Evolutionary conservation across 139 green algal genomes (phyloP), one percentile per base, ranked within the genome.

Genomic region (Choricystis sp.): DNA sequence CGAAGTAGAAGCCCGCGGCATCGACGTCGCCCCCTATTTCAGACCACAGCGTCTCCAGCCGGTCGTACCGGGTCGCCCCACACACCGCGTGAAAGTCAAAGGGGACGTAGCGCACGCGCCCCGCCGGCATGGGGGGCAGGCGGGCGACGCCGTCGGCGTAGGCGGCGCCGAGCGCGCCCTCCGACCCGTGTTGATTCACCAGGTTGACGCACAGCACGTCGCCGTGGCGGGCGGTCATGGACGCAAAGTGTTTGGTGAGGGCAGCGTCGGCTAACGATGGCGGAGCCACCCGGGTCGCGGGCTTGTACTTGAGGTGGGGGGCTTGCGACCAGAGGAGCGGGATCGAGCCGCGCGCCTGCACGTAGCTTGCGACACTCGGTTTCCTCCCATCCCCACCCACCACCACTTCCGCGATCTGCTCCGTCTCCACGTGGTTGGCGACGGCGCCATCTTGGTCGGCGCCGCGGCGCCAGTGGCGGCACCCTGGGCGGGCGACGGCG

Each of bases 51-150:
- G 77, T 60, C 0, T 56, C 67, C 61, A 94, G 65, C 26, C 83
- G 71, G 5, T 84, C 40, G 69, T 94, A 87, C 49, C 80, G 70
- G 55, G 70, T 80, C n/a, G 76, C 74, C n/a, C 77, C 80, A 73
- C 88, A 95, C 73, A 90, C 72, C 67, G 87, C 81, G 74, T 94
- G 87, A 69, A 95, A 95, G 75, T 95, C 88, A 74, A 95, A 95
- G 31, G 74, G 62, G 14, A 89, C 70, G 63, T 84, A 66, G 4
- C 65, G 63, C 57, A 84, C 74, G 56, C 63, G 61, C 19, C 29
- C 22, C 3, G 52, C 28, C 19, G 24, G 23, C 5, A 26, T 5
- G 26, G 61, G 30, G 4, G 52, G 21, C 9, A 70, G 73, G 26
- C 59, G 67, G 24, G 59, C 31, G 0, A 60, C 68, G 5, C 60